phyloP scores from a whole-genome alignment of 495 filamentous ascomycete genomes.

The Endocarpon pusillum region DNA sequence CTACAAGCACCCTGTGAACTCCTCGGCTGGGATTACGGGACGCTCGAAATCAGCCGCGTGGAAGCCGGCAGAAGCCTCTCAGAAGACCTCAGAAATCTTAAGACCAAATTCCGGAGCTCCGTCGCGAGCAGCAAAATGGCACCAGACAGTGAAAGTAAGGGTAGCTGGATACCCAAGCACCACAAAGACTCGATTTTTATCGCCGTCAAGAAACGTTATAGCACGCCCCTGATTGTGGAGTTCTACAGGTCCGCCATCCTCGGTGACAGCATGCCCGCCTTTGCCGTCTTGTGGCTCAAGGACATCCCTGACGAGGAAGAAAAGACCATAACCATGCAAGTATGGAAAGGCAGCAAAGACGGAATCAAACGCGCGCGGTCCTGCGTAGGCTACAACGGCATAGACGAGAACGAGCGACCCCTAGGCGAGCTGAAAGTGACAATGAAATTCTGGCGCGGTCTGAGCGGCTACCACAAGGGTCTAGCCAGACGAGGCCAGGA shows the following conservation, averaged over 20 bases:
- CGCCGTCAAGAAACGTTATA: conserved; percentile 43
- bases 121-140: conserved; percentile 34
- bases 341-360: conserved; percentile 37
- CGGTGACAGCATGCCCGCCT: conserved; percentile 36
- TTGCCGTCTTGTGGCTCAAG: conserved; percentile 49
- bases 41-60: conserved; percentile 33
- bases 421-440: conserved; percentile 37
- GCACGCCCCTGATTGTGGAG: conserved; percentile 39
- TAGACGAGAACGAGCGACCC: conserved; percentile 26
- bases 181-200: conserved; percentile 22
- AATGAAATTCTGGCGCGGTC: conserved; percentile 37
- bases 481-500: conserved; percentile 30
- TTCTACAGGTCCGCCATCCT: conserved; percentile 34
- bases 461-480: conserved; percentile 36
- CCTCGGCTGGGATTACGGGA: conserved; percentile 50
- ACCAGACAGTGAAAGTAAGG: conserved; percentile 8
- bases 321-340: conserved; percentile 29
- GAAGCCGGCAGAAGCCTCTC: conserved; percentile 22
- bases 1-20: conserved; percentile 34
- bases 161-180: conserved; percentile 24
- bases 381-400: conserved; percentile 21
- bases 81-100: conserved; percentile 22
- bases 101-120: conserved; percentile 38
- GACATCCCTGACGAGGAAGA: conserved; percentile 48
- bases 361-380: conserved; percentile 22